phyloP scores from a whole-genome alignment of 345 rosid genomes.

The Eutrema japonicum region DNA sequence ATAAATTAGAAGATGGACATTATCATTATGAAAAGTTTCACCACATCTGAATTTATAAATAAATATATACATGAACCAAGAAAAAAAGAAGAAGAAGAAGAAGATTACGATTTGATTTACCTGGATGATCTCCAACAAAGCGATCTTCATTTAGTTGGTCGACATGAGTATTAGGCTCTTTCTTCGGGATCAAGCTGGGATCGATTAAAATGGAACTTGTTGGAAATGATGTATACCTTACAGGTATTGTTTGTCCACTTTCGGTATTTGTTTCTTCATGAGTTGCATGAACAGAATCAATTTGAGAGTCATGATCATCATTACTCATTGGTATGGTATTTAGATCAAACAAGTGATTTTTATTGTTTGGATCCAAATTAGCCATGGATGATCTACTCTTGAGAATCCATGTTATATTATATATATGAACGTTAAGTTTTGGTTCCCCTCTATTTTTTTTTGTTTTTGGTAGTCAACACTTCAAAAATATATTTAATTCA shows the following conservation, averaged over 20 bases:
- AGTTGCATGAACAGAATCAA: background rate
- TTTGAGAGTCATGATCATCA: background rate
- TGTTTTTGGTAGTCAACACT: background rate
- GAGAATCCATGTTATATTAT: background rate
- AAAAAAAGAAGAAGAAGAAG: background rate
- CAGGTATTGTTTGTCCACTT: background rate
- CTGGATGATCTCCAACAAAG: background rate
- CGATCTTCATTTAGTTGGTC: background rate
- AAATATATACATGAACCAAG: background rate
- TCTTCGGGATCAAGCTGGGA: background rate
- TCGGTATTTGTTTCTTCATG: background rate
- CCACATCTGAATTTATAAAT: background rate
- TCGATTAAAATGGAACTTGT: background rate
- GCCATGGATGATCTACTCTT: constrained; percentile 3
- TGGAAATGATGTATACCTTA: background rate
- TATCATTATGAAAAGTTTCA: background rate
- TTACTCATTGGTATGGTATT: background rate
- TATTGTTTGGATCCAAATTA: background rate
- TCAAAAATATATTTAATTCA: background rate
- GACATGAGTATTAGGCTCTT: background rate
- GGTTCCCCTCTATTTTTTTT: background rate
- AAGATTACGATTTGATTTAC: background rate
- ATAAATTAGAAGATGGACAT: background rate
- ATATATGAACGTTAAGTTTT: background rate
- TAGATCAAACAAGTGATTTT: background rate